These are phyloP conservation scores for Paspalum notatum DNA, from an alignment of 176 grass and related monocot genomes.

Conservation along the genomic window DNA sequence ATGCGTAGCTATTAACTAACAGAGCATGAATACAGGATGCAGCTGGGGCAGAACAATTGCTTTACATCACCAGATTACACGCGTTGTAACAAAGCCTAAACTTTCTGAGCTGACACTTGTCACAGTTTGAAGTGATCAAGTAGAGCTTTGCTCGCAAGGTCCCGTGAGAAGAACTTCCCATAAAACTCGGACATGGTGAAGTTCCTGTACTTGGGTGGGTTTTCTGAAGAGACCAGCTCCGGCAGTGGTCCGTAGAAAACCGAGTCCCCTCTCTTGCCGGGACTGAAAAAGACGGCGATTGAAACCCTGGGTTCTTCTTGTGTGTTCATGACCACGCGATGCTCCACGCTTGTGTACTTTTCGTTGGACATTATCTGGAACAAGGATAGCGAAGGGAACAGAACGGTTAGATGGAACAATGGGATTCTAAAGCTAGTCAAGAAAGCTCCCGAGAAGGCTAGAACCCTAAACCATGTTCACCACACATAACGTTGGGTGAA, in stretches of 20 bases:
- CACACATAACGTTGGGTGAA: background rate
- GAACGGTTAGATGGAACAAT: background rate
- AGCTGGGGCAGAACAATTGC: background rate
- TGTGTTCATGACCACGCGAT: slow-evolving; percentile 61
- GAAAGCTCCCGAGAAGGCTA: no score
- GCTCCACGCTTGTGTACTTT: slow-evolving; percentile 73
- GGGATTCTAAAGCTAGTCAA: background rate
- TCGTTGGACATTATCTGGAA: slow-evolving; percentile 78
- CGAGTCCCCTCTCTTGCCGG: slow-evolving; percentile 57
- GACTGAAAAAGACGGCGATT: slow-evolving; percentile 66
- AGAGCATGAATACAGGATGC: no score
- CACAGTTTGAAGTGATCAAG: slow-evolving; percentile 66
- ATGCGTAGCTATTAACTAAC: no score
- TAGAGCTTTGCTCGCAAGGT: slow-evolving; percentile 68
- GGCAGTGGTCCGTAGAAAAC: slow-evolving; percentile 69
- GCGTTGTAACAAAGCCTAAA: background rate
- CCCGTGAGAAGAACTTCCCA: slow-evolving; percentile 58
- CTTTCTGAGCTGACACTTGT: background rate
- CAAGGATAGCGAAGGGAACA: background rate
- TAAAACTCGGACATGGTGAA: slow-evolving; percentile 72
- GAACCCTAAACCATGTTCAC: background rate
- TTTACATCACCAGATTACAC: background rate
- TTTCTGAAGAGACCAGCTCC: slow-evolving; percentile 51
- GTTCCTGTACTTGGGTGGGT: slow-evolving; percentile 54
- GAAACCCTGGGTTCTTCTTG: slow-evolving; percentile 70